Evolutionary conservation across 2,329 filamentous ascomycete species (phyloP).

Genomic region (Spiromastix sp.): DNA sequence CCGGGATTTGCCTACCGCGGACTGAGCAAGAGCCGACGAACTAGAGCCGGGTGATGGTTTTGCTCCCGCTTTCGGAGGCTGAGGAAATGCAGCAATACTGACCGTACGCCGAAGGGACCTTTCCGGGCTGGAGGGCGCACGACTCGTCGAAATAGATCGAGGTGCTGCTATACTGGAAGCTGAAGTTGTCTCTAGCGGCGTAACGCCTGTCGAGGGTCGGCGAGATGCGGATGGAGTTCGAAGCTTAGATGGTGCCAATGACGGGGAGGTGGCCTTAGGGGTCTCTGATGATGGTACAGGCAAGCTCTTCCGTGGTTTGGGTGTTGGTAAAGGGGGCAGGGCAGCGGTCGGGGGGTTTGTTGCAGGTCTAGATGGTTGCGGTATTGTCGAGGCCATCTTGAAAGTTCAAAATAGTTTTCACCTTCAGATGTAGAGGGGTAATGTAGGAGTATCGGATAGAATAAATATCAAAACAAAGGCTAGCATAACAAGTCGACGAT

Average conservation of each 20-base stretch:
- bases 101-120: constrained; percentile 75
- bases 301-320: constrained; percentile 61
- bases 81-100: constrained; percentile 88
- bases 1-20: constrained; percentile 11
- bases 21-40: constrained; percentile 14
- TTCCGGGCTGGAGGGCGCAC: constrained; percentile 42
- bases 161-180: constrained; percentile 47
- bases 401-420: too few species aligned
- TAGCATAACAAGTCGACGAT: too few species aligned
- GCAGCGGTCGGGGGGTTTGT: constrained; percentile 41
- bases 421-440: too few species aligned
- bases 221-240: constrained; percentile 51
- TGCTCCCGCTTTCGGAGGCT: constrained; percentile 62
- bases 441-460: too few species aligned
- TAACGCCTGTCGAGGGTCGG: constrained; percentile 36
- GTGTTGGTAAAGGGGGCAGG: constrained; percentile 62
- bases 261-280: constrained; percentile 34
- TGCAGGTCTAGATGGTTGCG: constrained; percentile 49
- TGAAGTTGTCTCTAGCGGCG: constrained; percentile 39
- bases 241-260: constrained; percentile 42
- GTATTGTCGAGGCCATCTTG: constrained; percentile 51
- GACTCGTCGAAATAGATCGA: constrained; percentile 46
- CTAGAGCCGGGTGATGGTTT: constrained; percentile 41
- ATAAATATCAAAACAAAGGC: too few species aligned
- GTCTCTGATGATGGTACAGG: constrained; percentile 35